Base-by-base conservation (phyloP, 129 eudicot species). In the Lactuca sativa region DNA sequence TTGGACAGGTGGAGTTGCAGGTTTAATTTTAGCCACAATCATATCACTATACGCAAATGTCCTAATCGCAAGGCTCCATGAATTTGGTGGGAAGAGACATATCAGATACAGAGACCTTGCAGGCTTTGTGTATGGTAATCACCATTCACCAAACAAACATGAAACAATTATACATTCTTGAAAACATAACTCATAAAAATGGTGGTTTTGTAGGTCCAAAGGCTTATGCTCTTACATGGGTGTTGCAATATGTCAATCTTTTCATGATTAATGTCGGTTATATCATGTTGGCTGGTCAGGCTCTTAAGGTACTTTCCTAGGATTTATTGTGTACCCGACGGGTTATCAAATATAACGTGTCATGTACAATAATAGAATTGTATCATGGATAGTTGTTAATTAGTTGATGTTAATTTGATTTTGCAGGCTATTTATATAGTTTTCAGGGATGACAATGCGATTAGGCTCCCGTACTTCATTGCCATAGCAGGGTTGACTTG, bases 21-120 rank as follows among this genome's bases (percentile, higher is more conserved):
- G 97, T 49, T 64, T 90, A 12, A 61, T 95, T 55, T 69, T 81
- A 30, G 93, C 97, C 4, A 86, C 97, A 1, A 64, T 77, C 9
- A 72, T 87, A 51, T 90, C 99, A 55, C 70, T 90, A 52, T 85
- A 90, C 33, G 99, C 99, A 14, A 95, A 88, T 77, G 25, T 78
- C 6, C 92, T 95, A 32, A 79, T 90, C 5, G 97, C 96, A 18
- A 81, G 70, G 84, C 89, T 95, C 62, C 99, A 95, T 71, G 96
- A 95, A 67, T 78, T 54, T 77, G 99, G 97, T 18, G 99, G 99
- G 7, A 95, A 74, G 76, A 87, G 99, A 64, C 96, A 83, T 74
- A 95, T 95, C 78, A 78, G 99, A 82, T 95, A 95, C 71, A 82
- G 96, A 81, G 99, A 95, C 75, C 96, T 95, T 74, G 97, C 96